Evolutionary conservation across 2,329 filamentous ascomycete species (phyloP), one percentile per base, ranked within the genome.

Genomic region (Exophiala aquamarina): DNA sequence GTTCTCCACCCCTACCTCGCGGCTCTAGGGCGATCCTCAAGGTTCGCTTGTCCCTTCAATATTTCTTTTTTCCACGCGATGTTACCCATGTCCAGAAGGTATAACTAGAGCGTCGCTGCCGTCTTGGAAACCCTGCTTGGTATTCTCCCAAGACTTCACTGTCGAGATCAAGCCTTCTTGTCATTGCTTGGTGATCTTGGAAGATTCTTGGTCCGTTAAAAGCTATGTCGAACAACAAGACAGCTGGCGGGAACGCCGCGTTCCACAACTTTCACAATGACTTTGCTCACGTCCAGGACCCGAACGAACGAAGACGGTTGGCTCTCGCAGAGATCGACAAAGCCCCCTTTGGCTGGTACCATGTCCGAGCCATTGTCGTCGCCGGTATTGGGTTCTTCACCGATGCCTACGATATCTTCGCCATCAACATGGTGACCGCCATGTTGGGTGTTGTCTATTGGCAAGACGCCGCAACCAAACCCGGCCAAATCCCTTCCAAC

Each of bases 341-440:
- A 44, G 60, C 60, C 9, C 58, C 58, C 23, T 62, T 62, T 38
- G 60, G 60, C 35, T 92, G 87, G 87, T 89, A 90, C 64, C 88
- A 93, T 63, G 80, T 91, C 49, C 80, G 87, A 32, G 85, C 87
- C 48, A 79, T 87, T 44, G 70, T 87, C 7, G 87, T 92, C 18
- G 87, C 87, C 21, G 88, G 89, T 60, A 85, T 92, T 52, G 89
- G 88, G 59, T 93, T 94, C 80, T 93, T 93, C 70, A 92, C 88
- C 13, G 89, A 92, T 64, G 86, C 86, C 10, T 92, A 91, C 69
- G 84, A 87, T 63, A 88, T 90, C 71, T 93, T 93, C 67, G 83
- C 84, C 62, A 84, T 86, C 58, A 85, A 83, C 55, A 73, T 89
- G 62, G 73, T 86, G 54, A 87, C 85, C 20, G 77, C 79, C 54